Evolutionary conservation across 306 rosid genomes (phyloP).

Genomic region (Citrullus colocynthis): DNA sequence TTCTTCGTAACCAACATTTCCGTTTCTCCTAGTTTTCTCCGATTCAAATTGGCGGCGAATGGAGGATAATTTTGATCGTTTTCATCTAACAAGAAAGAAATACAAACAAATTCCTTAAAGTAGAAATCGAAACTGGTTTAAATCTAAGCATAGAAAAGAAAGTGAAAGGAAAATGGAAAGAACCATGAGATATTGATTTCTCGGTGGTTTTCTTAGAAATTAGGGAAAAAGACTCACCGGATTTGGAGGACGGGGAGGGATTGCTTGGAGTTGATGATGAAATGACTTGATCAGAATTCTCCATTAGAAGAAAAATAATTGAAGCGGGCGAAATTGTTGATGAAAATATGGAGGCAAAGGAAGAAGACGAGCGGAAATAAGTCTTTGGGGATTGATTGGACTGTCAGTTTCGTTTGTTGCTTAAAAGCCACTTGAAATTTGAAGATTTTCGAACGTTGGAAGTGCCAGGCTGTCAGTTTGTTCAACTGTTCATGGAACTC

Average conservation of each 20-base stretch:
- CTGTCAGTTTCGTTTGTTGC: too few species aligned
- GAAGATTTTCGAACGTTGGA: slow-evolving; percentile 1
- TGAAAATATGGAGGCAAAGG: background rate
- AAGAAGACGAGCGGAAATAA: background rate
- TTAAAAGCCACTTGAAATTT: background rate
- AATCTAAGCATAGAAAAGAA: background rate
- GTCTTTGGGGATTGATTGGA: too few species aligned
- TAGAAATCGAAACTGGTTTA: background rate
- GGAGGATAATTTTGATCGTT: slow-evolving; percentile 16
- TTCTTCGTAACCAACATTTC: slow-evolving; percentile 11
- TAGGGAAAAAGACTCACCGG: background rate
- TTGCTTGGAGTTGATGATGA: background rate
- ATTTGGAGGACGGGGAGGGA: background rate
- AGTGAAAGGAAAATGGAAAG: background rate
- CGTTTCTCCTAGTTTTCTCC: slow-evolving; percentile 7
- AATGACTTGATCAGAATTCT: background rate
- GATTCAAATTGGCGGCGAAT: background rate
- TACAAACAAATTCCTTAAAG: background rate
- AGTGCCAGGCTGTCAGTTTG: background rate
- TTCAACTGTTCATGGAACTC: background rate
- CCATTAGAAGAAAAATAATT: background rate
- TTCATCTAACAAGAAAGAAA: slow-evolving; percentile 12
- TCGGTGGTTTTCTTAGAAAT: background rate
- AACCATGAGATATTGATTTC: background rate
- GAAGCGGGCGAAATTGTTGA: background rate